phyloP scores from a whole-genome alignment of 2,329 filamentous ascomycete genomes.

The Dendrostoma leiphaemia region DNA sequence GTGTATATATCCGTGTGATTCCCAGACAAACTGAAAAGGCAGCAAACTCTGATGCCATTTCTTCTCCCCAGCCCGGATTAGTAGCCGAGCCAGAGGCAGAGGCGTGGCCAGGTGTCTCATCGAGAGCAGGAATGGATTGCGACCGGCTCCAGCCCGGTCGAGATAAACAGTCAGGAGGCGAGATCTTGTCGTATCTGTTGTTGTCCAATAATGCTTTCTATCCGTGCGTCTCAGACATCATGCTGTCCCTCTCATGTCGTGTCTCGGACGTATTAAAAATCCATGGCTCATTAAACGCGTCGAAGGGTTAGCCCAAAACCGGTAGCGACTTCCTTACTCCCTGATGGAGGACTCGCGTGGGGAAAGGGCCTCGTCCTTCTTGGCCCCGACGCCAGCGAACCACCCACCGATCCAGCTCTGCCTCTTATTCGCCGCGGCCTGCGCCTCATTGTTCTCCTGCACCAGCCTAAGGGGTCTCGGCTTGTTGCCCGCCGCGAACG shows the following conservation, averaged over 20 bases:
- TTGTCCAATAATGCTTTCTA: background rate
- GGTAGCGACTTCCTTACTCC: conserved; percentile 7
- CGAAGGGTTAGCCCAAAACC: background rate
- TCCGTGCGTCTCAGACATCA: conserved; percentile 7
- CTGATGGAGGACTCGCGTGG: conserved; percentile 16
- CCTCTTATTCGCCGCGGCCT: conserved; percentile 51
- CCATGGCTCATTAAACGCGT: conserved; percentile 11
- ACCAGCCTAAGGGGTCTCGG: conserved; percentile 84
- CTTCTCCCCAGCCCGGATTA: background rate
- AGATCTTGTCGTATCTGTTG: background rate
- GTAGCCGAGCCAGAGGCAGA: background rate
- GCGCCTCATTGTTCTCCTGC: conserved; percentile 65
- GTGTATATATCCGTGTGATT: background rate
- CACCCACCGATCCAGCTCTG: conserved; percentile 59
- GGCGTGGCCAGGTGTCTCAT: background rate
- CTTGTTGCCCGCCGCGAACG: conserved; percentile 63
- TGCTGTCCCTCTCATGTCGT: conserved; percentile 14
- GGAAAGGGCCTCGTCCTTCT: conserved; percentile 10
- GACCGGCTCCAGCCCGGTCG: conserved; percentile 10
- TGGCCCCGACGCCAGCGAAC: conserved; percentile 16
- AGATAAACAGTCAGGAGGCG: background rate
- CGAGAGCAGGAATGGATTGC: background rate
- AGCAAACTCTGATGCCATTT: background rate
- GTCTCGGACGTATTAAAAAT: conserved; percentile 16
- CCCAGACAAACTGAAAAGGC: background rate